Evolutionary conservation across 495 filamentous ascomycete species (phyloP).

Genomic region (Hypoxylon lenormandii): DNA sequence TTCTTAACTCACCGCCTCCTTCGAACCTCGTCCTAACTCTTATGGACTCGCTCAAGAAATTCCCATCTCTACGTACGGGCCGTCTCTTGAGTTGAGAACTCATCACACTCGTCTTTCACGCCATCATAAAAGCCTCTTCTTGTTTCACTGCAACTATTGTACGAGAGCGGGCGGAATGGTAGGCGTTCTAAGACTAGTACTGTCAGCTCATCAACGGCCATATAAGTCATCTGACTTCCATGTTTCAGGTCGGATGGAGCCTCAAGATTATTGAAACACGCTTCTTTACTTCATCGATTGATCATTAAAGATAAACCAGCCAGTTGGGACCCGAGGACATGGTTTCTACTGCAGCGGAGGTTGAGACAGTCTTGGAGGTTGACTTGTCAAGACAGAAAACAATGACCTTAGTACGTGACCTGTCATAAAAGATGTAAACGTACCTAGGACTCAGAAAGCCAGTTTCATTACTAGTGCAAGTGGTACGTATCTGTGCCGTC

Average conservation of each 20-base stretch:
- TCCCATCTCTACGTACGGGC: neutral
- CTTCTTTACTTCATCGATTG: conserved; percentile 1
- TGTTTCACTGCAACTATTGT: conserved; percentile 24
- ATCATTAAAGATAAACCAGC: neutral
- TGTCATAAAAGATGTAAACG: conserved; percentile 16
- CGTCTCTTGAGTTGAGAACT: neutral
- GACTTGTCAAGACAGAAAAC: conserved; percentile 13
- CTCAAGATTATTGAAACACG: conserved; percentile 36
- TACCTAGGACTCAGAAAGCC: conserved; percentile 5
- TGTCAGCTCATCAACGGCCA: conserved; percentile 6
- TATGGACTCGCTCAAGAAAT: conserved; percentile 1
- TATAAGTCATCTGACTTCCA: conserved; percentile 13
- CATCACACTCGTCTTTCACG: neutral
- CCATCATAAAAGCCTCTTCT: neutral
- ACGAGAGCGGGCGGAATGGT: conserved; percentile 22
- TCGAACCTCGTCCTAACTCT: neutral
- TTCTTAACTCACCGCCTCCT: conserved; percentile 4
- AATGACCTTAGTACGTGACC: conserved; percentile 18
- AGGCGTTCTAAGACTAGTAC: conserved; percentile 22
- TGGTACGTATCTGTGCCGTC: neutral
- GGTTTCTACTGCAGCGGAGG: conserved; percentile 13
- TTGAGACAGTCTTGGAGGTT: conserved; percentile 33
- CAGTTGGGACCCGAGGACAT: neutral
- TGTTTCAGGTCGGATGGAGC: conserved; percentile 29
- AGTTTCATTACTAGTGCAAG: conserved; percentile 26